These are phyloP conservation scores for Keithomyces neogunnii DNA, from an alignment of 2,329 filamentous ascomycete species.

Conservation along the genomic window DNA sequence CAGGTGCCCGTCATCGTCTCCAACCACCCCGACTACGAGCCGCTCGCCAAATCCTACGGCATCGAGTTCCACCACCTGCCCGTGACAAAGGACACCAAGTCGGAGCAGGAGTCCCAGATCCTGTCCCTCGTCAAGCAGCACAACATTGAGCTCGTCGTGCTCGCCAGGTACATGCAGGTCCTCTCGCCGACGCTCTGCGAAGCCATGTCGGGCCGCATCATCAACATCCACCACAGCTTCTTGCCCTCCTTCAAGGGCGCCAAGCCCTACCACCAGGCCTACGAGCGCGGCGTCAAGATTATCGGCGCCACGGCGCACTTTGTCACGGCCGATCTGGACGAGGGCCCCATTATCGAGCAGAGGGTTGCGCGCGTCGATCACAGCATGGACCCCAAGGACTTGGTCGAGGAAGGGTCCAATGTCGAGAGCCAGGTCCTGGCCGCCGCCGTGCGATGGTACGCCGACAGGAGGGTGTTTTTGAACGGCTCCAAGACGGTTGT, in stretches of 20 bases:
- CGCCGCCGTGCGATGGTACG: slow-evolving; percentile 76
- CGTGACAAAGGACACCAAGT: slow-evolving; percentile 70
- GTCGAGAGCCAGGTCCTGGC: slow-evolving; percentile 78
- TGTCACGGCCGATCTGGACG: slow-evolving; percentile 75
- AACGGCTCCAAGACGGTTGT: slow-evolving; percentile 77
- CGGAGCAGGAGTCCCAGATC: slow-evolving; percentile 62
- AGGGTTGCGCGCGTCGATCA: slow-evolving; percentile 70
- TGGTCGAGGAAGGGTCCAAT: slow-evolving; percentile 74
- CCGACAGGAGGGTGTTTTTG: slow-evolving; percentile 67
- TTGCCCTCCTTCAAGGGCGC: slow-evolving; percentile 82
- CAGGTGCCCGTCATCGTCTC: slow-evolving; percentile 66
- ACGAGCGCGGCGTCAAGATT: slow-evolving; percentile 80
- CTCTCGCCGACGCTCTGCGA: slow-evolving; percentile 65
- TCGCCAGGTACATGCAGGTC: slow-evolving; percentile 85
- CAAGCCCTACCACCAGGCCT: slow-evolving; percentile 82
- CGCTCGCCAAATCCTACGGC: slow-evolving; percentile 63
- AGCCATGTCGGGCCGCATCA: slow-evolving; percentile 77
- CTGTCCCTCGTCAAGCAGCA: slow-evolving; percentile 62
- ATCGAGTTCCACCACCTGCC: slow-evolving; percentile 76
- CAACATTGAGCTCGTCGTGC: slow-evolving; percentile 67
- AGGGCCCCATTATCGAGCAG: slow-evolving; percentile 86
- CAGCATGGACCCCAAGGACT: slow-evolving; percentile 63
- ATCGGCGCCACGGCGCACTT: slow-evolving; percentile 82
- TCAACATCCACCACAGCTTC: slow-evolving; percentile 89
- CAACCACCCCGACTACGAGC: slow-evolving; percentile 67